These are phyloP conservation scores for Leersia perrieri DNA, from an alignment of 176 grass and related monocot species.

Conservation along the genomic window DNA sequence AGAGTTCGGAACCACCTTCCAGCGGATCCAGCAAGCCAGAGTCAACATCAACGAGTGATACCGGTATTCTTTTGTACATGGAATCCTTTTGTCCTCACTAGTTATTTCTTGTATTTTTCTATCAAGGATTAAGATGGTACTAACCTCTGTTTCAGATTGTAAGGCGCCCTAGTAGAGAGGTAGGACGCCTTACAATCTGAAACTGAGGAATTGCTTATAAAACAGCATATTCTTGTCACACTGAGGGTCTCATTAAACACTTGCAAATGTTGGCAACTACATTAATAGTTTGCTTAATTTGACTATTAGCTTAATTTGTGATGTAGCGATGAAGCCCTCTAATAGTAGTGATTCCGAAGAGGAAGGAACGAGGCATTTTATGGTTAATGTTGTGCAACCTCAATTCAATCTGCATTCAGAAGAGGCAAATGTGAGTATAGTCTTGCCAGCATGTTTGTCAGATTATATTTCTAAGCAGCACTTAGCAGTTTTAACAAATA, in stretches of 20 bases:
- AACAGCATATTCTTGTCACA: constrained; percentile 23
- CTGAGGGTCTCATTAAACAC: constrained; percentile 9
- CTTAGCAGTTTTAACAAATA: constrained; percentile 17
- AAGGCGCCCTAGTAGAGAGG: no score
- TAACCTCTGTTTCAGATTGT: no score
- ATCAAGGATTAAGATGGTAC: constrained; percentile 11
- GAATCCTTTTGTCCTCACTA: constrained; percentile 4
- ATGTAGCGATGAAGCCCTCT: constrained; percentile 52
- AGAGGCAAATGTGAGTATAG: constrained; percentile 93
- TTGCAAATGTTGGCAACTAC: not conserved
- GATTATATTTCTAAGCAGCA: constrained; percentile 20
- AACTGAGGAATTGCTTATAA: constrained; percentile 10
- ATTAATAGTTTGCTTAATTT: constrained; percentile 33
- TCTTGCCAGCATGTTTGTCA: constrained; percentile 2
- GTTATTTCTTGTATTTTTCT: not conserved
- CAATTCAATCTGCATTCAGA: constrained; percentile 99
- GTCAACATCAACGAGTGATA: constrained; percentile 44
- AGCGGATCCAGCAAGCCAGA: constrained; percentile 50
- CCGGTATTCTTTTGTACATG: constrained; percentile 46
- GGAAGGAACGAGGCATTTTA: constrained; percentile 84
- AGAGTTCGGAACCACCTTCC: constrained; percentile 54
- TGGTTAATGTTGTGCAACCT: constrained; percentile 91
- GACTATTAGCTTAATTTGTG: constrained; percentile 32
- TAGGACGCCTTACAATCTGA: no score
- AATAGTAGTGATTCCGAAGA: constrained; percentile 61